These are phyloP conservation scores for Ananas comosus DNA, from an alignment of 176 grass and related monocot species.

Conservation along the genomic window DNA sequence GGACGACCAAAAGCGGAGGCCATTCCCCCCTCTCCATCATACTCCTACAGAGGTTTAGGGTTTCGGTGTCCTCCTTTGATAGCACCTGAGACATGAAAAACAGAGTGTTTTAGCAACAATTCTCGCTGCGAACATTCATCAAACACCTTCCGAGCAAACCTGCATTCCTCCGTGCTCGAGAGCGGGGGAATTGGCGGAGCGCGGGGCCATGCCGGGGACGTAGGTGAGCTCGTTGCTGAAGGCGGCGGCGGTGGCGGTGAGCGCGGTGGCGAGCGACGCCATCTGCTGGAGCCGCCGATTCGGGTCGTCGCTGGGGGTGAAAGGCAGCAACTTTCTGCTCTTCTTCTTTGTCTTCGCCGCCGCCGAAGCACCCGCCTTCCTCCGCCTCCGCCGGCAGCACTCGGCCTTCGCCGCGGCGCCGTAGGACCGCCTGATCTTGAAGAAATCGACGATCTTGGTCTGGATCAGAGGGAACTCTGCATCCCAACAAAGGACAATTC, in stretches of 20 bases:
- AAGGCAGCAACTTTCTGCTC: slow-evolving; percentile 57
- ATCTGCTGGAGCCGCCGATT: slow-evolving; percentile 60
- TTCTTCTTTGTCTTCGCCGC: slow-evolving; percentile 66
- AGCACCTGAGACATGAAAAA: slow-evolving; percentile 36
- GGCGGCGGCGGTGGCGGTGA: slow-evolving; percentile 65
- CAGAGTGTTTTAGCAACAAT: background rate
- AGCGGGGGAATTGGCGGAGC: slow-evolving; percentile 45
- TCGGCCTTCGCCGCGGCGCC: background rate
- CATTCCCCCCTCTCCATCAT: slow-evolving; percentile 87
- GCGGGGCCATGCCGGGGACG: slow-evolving; percentile 50
- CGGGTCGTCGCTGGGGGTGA: slow-evolving; percentile 49
- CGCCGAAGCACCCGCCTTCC: slow-evolving; percentile 23
- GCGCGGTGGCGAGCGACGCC: slow-evolving; percentile 81
- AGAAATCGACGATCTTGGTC: slow-evolving; percentile 93
- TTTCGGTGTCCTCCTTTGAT: slow-evolving; percentile 54
- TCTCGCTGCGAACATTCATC: no score
- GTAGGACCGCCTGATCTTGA: slow-evolving; percentile 63
- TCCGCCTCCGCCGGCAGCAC: slow-evolving; percentile 46
- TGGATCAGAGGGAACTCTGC: slow-evolving; percentile 82
- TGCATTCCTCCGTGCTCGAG: slow-evolving; percentile 89
- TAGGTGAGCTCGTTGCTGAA: slow-evolving; percentile 91
- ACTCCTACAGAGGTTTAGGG: slow-evolving; percentile 54
- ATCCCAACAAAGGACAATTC: background rate
- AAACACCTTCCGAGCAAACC: background rate
- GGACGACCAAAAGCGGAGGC: slow-evolving; percentile 63